Evolutionary conservation across 148 eudicot species (phyloP).

Genomic region (Vaccinium darrowii): DNA sequence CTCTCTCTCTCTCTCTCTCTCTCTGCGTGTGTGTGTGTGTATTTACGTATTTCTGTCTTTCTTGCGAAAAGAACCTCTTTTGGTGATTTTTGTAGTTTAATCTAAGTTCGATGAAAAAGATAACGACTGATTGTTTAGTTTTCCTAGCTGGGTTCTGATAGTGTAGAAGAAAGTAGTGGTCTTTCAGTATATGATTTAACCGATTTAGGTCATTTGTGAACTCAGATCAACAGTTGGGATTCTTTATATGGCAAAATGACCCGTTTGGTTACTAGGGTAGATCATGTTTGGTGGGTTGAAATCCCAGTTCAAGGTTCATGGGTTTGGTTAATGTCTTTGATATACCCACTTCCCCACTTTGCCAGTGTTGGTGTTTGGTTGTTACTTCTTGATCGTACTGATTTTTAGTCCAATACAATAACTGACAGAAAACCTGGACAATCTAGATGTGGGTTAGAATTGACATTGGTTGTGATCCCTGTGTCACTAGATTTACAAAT

Average conservation of each 20-base stretch:
- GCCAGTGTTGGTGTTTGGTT: background rate
- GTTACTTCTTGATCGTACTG: background rate
- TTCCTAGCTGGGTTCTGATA: background rate
- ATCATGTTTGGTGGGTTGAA: constrained; percentile 10
- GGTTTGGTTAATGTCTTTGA: background rate
- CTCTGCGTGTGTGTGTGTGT: no score
- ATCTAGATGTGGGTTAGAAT: background rate
- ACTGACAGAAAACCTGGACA: background rate
- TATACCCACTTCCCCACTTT: background rate
- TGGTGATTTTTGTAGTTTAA: constrained; percentile 1
- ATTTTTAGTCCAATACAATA: background rate
- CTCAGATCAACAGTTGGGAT: background rate
- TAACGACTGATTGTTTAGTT: background rate
- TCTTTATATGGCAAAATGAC: background rate
- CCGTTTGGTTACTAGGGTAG: background rate
- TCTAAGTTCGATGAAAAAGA: background rate
- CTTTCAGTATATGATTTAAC: background rate
- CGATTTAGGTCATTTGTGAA: background rate
- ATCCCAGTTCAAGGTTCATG: background rate
- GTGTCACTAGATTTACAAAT: background rate
- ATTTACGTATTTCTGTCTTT: no score
- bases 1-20: background rate
- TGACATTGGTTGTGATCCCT: no score
- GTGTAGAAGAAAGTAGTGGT: background rate
- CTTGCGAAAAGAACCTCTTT: background rate